These are phyloP conservation scores for Nothomitra cinnamomea DNA, from an alignment of 2,329 filamentous ascomycete species.

Conservation along the genomic window DNA sequence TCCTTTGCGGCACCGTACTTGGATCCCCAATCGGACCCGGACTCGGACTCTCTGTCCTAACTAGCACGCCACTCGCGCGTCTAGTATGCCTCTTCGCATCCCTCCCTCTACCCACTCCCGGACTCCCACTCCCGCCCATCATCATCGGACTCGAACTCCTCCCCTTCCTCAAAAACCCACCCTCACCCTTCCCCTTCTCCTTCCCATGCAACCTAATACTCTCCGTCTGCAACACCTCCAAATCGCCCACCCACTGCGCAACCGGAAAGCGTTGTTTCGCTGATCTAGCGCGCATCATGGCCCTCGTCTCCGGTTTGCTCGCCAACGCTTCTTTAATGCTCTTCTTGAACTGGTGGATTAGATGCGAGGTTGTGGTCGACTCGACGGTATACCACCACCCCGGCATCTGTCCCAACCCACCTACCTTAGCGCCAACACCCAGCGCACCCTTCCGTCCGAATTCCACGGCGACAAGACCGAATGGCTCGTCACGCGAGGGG, in stretches of 20 bases:
- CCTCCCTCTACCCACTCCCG: too few relatives aligned
- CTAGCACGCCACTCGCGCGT: too few relatives aligned
- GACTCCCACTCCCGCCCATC: too few relatives aligned
- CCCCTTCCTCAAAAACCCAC: not conserved
- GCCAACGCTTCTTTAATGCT: conserved; percentile 44
- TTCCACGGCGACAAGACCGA: conserved; percentile 51
- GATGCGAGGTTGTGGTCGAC: conserved; percentile 43
- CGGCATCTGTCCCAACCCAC: conserved; percentile 52
- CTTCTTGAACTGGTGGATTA: conserved; percentile 46
- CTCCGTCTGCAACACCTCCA: conserved; percentile 43
- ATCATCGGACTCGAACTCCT: too few relatives aligned
- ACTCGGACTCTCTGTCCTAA: not conserved
- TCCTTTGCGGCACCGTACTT: not conserved
- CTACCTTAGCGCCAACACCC: conserved; percentile 47
- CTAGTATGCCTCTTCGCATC: too few relatives aligned
- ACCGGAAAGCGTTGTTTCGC: conserved; percentile 51
- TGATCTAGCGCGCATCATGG: conserved; percentile 46
- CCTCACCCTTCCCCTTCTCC: conserved; percentile 17
- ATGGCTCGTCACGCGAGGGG: conserved; percentile 51
- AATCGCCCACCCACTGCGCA: conserved; percentile 46
- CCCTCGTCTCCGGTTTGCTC: conserved; percentile 37
- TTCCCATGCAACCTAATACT: conserved; percentile 40
- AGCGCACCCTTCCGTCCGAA: conserved; percentile 52
- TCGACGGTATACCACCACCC: conserved; percentile 57
- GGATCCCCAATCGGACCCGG: not conserved